A percentile compares a stretch with the other conserved stretches of the same genome.
Conservation (phyloP, 148 eudicot genomes). For the Drosera capensis region DNA sequence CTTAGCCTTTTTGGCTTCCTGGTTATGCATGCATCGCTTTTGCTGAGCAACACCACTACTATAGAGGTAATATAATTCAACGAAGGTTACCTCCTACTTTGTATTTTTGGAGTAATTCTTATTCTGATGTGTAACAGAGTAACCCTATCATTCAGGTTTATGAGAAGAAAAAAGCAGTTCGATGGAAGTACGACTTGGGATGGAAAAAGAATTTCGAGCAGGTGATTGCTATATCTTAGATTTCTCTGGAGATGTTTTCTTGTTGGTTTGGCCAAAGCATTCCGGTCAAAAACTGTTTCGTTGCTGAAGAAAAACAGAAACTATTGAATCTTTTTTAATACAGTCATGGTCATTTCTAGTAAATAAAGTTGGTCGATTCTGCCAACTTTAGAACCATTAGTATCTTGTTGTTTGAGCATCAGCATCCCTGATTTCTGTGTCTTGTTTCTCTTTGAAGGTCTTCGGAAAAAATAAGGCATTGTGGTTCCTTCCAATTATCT, state of each 20-base stretch:
- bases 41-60: conserved; percentile 80
- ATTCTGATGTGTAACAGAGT: neutral
- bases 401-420: no score
- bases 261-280: no score
- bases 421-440: neutral
- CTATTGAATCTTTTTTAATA: no score
- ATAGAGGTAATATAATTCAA: conserved; percentile 65
- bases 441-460: conserved; percentile 32
- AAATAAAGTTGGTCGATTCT: no score
- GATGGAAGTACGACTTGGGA: conserved; percentile 89
- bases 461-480: conserved; percentile 61
- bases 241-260: neutral
- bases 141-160: conserved; percentile 41
- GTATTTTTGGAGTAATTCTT: neutral
- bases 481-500: conserved; percentile 66
- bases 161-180: conserved; percentile 49
- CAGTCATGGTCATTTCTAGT: no score
- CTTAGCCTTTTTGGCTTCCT: conserved; percentile 82
- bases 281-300: no score
- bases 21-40: conserved; percentile 65
- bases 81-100: neutral
- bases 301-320: no score
- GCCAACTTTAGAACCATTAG: no score
- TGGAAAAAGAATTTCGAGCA: conserved; percentile 64
- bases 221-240: conserved; percentile 20